phyloP scores from a whole-genome alignment of 208 protist species.

The Trichomonas gallinae region DNA sequence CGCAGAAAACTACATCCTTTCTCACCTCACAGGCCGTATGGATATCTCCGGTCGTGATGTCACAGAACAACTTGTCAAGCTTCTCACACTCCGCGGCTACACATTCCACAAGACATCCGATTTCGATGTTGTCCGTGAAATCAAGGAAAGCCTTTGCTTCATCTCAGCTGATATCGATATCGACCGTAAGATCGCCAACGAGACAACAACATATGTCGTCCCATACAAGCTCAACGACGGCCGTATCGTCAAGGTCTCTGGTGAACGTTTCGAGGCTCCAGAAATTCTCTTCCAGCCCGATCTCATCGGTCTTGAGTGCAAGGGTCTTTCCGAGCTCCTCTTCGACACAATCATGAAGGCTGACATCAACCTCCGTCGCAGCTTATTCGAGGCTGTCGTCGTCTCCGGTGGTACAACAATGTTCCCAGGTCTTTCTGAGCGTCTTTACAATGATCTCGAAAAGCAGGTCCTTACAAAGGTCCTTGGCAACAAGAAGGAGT shows the following conservation, averaged over 20 bases:
- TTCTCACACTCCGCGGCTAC: slow-evolving; percentile 49
- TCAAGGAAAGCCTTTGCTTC: slow-evolving; percentile 60
- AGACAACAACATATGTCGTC: slow-evolving; percentile 42
- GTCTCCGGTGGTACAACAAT: slow-evolving; percentile 20
- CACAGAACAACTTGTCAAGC: slow-evolving; percentile 52
- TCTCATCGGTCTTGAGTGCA: slow-evolving; percentile 27
- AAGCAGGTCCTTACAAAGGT: background rate
- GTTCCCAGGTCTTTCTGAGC: background rate
- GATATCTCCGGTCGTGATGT: slow-evolving; percentile 58
- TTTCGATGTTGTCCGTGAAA: slow-evolving; percentile 56
- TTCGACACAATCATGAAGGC: slow-evolving; percentile 18
- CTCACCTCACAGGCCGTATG: slow-evolving; percentile 50
- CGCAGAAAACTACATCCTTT: slow-evolving; percentile 60
- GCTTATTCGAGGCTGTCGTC: background rate
- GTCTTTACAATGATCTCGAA: background rate
- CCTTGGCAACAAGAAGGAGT: background rate
- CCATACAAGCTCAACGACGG: slow-evolving; percentile 60
- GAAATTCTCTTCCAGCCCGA: slow-evolving; percentile 66
- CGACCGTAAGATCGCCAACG: slow-evolving; percentile 43
- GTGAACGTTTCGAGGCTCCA: slow-evolving; percentile 50
- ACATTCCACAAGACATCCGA: slow-evolving; percentile 53
- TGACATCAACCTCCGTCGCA: background rate
- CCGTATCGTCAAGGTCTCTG: slow-evolving; percentile 38
- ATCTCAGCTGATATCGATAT: slow-evolving; percentile 52
- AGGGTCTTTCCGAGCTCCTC: background rate